Evolutionary conservation across 495 filamentous ascomycete species (phyloP), one percentile per base, ranked within the genome.

Genomic region (Aspergillus cavernicola): DNA sequence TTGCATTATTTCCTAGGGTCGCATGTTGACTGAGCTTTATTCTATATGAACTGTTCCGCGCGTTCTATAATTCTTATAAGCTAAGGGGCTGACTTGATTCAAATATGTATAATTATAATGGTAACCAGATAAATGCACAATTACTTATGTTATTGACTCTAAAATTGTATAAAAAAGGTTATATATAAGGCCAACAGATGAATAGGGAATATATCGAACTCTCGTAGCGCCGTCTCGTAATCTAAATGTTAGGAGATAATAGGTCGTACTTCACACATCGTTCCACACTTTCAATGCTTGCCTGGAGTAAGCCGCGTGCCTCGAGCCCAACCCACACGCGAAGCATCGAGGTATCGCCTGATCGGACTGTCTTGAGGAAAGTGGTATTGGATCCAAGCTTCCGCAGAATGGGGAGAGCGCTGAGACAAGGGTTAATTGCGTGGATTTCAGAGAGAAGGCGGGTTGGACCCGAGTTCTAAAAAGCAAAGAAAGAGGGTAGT

Each of bases 301-400:
- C 89, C 68, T 91, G 87, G 69, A 97, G 76, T 64, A 93, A 89
- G 57, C 84, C 85, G 53, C 93, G 80, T 19, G 90, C 87, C 67
- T 98, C 93, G 18, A 98, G 72, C 11, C 91, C 92, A 29, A 92
- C 79, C 93, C 93, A 98, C 0, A 98, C 84, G 64, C 90, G 89
- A 57, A 97, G 71, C 85, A 98, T 92, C n/a, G 86, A 89, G 58
- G 88, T 86, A 61, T 95, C 92, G 45, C 86, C 86, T 31, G 80
- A 74, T 51, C 80, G 81, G 1, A 77, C 76, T 16, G 74, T 74
- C 45, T 72, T 58, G 37, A 77, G 40, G 52, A 75, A 62, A 6
- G 68, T 70, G 42, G 62, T 80, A 50, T 87, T 83, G 6, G 88
- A 81, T 19, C 93, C 92, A 7, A 98, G 80, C 61, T 93, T 85